Base-by-base conservation (phyloP, 2,329 filamentous ascomycete genomes). In the Aspergillus sclerotialis region DNA sequence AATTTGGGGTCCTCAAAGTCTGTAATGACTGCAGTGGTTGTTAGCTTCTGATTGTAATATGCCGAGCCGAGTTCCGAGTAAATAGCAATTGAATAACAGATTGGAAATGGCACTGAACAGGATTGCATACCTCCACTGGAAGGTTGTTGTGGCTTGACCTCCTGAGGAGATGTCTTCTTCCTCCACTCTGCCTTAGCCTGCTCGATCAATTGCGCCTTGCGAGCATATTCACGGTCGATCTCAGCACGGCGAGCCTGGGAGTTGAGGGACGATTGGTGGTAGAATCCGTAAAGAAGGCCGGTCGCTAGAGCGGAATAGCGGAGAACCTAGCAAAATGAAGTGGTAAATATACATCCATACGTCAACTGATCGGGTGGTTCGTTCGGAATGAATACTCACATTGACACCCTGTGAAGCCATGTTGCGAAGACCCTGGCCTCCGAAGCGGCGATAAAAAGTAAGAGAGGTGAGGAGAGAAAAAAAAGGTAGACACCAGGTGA, bases 221-320 rank as follows among this genome's bases (percentile, higher is more conserved):
- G 83, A 61, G 89, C 75, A 64, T 90, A 96, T 64, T 94, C 86
- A 60, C 79, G 78, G 67, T 93, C 71, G 54, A 78, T 75, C 53
- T 81, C 77, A 50, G 80, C 73, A 43, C 75, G 68, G 68, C 80
- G 84, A 58, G 88, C 79, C 55, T 76, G 67, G 37, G 84, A 67
- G 50, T 70, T 81, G 65, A 98, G 82, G 44, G 78, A 76, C 59
- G 82, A 75, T 73, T 98, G 92, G 73, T 94, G 90, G 68, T 82
- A 85, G 73, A 94, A 80, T 65, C 92, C 92, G 73, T 98, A 98
- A 70, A 94, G 82, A 62, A 96, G 72, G 63, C 92, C 92, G 58
- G 87, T 74, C 59, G 81, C 84, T 50, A 98, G 84, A 62, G 89
- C 89, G 60, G 88, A 90, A 77, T 90, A 98, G 70, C 92, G 89